phyloP scores from a whole-genome alignment of 1,139 yeast species.

The Candida frijolesensis region DNA sequence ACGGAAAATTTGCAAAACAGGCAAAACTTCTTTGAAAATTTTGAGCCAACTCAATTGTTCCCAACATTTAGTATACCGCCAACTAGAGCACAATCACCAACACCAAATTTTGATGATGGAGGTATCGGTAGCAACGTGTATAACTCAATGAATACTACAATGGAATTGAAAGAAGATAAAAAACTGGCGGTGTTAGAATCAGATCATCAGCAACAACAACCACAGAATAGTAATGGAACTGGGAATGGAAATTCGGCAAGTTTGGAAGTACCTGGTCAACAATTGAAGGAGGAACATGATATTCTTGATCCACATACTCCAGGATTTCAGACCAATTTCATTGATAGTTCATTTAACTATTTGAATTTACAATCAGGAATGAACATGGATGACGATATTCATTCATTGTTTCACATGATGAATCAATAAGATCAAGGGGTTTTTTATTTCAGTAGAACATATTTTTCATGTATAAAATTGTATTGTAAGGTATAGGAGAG shows the following conservation, averaged over 20 bases:
- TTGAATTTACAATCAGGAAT: conserved; percentile 49
- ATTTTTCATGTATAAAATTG: background rate
- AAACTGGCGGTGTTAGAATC: background rate
- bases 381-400: conserved; percentile 39
- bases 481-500: background rate
- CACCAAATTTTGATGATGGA: conserved; percentile 8
- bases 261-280: conserved; percentile 8
- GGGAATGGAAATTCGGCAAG: conserved; percentile 4
- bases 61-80: conserved; percentile 44
- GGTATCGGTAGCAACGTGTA: conserved; percentile 20
- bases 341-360: conserved; percentile 46
- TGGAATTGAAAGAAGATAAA: conserved; percentile 1
- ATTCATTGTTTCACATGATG: conserved; percentile 32
- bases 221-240: background rate
- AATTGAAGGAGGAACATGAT: conserved; percentile 9
- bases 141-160: conserved; percentile 8
- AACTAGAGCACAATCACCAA: conserved; percentile 42
- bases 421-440: conserved; percentile 6
- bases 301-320: conserved; percentile 29
- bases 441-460: background rate
- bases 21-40: conserved; percentile 46
- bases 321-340: conserved; percentile 43
- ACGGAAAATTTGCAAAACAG: conserved; percentile 47
- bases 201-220: conserved; percentile 4
- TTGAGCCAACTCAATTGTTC: conserved; percentile 53